Evolutionary conservation across 768 basidiomycete species (phyloP), one percentile per base, ranked within the genome.

Genomic region (Suillus discolor): DNA sequence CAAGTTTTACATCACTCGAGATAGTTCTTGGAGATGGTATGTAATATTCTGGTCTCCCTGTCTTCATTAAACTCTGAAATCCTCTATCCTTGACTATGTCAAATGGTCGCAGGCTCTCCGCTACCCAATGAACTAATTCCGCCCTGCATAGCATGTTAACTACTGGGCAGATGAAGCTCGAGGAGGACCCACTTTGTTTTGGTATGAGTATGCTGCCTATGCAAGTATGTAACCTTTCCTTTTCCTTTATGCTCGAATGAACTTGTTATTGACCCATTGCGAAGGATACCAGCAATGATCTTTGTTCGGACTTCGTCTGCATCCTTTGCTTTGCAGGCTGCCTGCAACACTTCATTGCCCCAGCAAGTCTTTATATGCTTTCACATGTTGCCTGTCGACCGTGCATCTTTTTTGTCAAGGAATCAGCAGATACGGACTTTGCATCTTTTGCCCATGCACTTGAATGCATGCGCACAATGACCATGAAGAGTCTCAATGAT

Each of bases 71-170:
- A n/a, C n/a, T n/a, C n/a, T n/a, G n/a, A n/a, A n/a, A n/a, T n/a
- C n/a, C n/a, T n/a, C n/a, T n/a, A n/a, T n/a, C n/a, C n/a, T n/a
- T n/a, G n/a, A n/a, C n/a, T n/a, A n/a, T 28, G 25, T 28, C 70
- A 62, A 79, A 78, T 0, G 79, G 79, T 0, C 73, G 68, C 36
- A 72, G 59, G 57, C 70, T 75, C 65, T 79, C 73, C 2, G 73
- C 12, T 0, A 80, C 74, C 81, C 79, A 81, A 0, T 67, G 63
- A 1, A 80, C 79, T 23, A 76, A 72, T 55, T 78, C 70, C 1
- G 70, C 75, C 44, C 75, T 78, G 38, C 47, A 65, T 47, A 2
- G 45, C 4, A 2, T 47, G 45, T 47, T 47, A 47, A 9, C 45
- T 47, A 47, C 2, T 47, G 45, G 4, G n/a, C 45, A n/a, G 8